These are phyloP conservation scores for Gnomoniopsis sp. DNA, from an alignment of 2,329 filamentous ascomycete genomes.

Conservation along the genomic window DNA sequence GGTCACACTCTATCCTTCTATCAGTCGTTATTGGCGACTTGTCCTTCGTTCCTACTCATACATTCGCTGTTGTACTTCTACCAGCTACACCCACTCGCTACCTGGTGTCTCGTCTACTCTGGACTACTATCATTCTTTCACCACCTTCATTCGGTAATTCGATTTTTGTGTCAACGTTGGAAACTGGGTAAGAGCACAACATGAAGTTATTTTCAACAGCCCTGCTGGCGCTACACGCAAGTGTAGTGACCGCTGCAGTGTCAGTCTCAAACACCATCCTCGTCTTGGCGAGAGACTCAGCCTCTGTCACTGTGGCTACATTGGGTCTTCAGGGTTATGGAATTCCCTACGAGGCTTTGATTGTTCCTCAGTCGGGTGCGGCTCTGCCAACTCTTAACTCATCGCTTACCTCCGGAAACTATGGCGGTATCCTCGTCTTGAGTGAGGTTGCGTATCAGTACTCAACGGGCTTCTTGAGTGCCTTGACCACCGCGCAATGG, in stretches of 20 bases:
- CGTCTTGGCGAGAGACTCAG: conserved; percentile 50
- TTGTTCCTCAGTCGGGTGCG: conserved; percentile 51
- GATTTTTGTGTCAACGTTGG: not conserved
- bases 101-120: not conserved
- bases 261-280: conserved; percentile 46
- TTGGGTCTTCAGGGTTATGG: conserved; percentile 58
- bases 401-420: conserved; percentile 48
- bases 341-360: conserved; percentile 53
- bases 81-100: conserved; percentile 1
- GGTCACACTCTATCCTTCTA: not conserved
- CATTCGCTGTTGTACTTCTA: conserved; percentile 7
- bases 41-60: not conserved
- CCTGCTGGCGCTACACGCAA: conserved; percentile 14
- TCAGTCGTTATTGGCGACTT: conserved; percentile 1
- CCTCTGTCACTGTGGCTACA: conserved; percentile 44
- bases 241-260: conserved; percentile 18
- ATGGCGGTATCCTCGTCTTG: conserved; percentile 55
- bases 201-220: conserved; percentile 18
- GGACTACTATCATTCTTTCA: not conserved
- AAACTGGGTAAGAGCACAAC: not conserved
- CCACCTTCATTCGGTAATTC: not conserved
- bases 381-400: conserved; percentile 50
- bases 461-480: conserved; percentile 44
- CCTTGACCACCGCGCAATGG: conserved; percentile 55
- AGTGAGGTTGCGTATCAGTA: conserved; percentile 54